These are phyloP conservation scores for Sporothrix phasma DNA, from an alignment of 2,329 filamentous ascomycete species.

Conservation along the genomic window DNA sequence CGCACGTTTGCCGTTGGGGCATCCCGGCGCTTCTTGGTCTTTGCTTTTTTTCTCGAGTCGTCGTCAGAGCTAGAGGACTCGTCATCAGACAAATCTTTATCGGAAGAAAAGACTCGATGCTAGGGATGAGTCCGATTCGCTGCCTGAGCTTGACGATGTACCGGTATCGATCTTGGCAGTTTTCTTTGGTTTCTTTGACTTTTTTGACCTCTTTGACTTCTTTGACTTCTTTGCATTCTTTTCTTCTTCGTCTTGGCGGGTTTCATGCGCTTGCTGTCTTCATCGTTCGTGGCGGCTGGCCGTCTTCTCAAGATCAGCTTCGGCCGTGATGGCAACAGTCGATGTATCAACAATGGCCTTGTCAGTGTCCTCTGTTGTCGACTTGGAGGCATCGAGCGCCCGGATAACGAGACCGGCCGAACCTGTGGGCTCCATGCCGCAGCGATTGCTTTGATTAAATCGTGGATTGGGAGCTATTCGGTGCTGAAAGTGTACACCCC, in stretches of 20 bases:
- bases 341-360: conserved; percentile 20
- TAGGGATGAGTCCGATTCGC: background rate
- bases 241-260: too few species aligned
- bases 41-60: conserved; percentile 22
- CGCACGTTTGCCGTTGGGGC: conserved; percentile 25
- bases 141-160: conserved; percentile 4
- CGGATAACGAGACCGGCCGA: conserved; percentile 19
- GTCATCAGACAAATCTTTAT: conserved; percentile 17
- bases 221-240: conserved; percentile 20
- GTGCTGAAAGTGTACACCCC: too few species aligned
- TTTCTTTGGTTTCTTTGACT: conserved; percentile 24
- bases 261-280: background rate
- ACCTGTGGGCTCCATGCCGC: conserved; percentile 22
- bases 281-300: conserved; percentile 18
- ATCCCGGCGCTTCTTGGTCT: conserved; percentile 25
- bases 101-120: conserved; percentile 17
- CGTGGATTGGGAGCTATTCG: too few species aligned
- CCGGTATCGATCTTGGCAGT: conserved; percentile 17
- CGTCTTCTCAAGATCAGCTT: conserved; percentile 20
- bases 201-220: conserved; percentile 24
- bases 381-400: conserved; percentile 18
- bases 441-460: too few species aligned
- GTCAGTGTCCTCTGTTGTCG: conserved; percentile 20
- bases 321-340: conserved; percentile 17
- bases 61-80: conserved; percentile 21